A percentile compares a stretch with the other conserved stretches of the same genome.
Conservation (phyloP, 2,329 filamentous ascomycete genomes). For the Beauveria australis region DNA sequence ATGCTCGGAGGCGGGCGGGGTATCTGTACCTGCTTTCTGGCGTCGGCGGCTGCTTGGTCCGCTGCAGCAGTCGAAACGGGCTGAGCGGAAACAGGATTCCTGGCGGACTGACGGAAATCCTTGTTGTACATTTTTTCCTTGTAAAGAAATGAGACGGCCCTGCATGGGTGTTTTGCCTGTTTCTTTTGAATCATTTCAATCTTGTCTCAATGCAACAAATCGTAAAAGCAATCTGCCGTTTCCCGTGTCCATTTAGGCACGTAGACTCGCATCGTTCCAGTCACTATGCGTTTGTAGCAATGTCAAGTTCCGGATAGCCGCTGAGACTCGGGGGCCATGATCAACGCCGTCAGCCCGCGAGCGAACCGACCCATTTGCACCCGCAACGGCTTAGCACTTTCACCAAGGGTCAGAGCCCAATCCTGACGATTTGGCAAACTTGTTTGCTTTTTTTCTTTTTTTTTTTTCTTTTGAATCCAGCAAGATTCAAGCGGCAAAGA, state of each 20-base stretch:
- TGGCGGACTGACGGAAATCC: neutral
- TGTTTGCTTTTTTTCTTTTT: no score
- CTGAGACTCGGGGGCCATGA: no score
- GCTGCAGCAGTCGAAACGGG: neutral
- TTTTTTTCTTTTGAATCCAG: no score
- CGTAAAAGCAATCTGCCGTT: neutral
- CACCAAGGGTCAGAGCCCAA: no score
- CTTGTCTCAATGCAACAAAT: conserved; percentile 8
- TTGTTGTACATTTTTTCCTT: conserved; percentile 15
- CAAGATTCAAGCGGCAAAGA: no score
- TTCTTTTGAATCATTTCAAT: conserved; percentile 3
- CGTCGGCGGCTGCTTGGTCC: neutral
- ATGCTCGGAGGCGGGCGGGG: neutral
- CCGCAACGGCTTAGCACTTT: no score
- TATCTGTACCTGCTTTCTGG: neutral
- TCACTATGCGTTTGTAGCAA: no score
- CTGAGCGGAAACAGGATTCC: conserved; percentile 6
- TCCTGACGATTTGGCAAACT: no score
- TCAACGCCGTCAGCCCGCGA: no score
- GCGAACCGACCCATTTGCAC: no score
- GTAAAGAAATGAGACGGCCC: conserved; percentile 9
- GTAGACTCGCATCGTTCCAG: neutral
- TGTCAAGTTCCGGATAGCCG: no score
- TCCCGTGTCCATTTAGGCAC: neutral
- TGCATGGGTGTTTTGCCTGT: conserved; percentile 5